Evolutionary conservation across 345 rosid genomes (phyloP), one percentile per base, ranked within the genome.

Genomic region (Euphorbia pulcherrima): DNA sequence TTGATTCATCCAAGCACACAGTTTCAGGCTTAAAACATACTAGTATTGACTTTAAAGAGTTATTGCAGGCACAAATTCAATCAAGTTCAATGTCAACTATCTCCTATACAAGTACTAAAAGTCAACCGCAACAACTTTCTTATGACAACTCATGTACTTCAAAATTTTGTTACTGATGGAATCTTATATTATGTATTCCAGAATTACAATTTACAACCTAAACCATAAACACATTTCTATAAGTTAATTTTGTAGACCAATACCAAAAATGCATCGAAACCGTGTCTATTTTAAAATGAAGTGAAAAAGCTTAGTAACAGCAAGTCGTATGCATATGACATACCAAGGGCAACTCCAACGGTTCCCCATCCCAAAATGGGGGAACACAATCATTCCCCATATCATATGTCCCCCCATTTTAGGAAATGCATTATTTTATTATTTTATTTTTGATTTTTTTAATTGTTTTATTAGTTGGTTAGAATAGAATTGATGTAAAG

Each of bases 21-120:
- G 33, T 18, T 55, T 48, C 44, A 50, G 61, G 11, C 16, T 30
- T 17, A 62, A 28, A 21, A 23, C n/a, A n/a, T n/a, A n/a, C n/a
- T n/a, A n/a, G 39, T 16, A 26, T 35, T 23, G 60, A 26, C 66
- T 33, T 60, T 18, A n/a, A 16, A 14, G 59, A 65, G 61, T 39
- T n/a, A n/a, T n/a, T 39, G 53, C 67, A 27, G 26, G 1, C 60
- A 65, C 50, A 51, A 37, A 28, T 30, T 50, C 26, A 50, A 61
- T 39, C 29, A 12, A 21, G 1, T 50, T 50, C 54, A 50, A 50
- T 50, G 54, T 50, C 50, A 44, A 44, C 50, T 44, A 44, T 0
- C 13, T 44, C 50, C 4, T 33, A 7, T 18, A 44, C 17, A 44
- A 44, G 50, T 44, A 23, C 54, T 18, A 12, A 39, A 51, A 28